Evolutionary conservation across 1,139 yeast species (phyloP).

Genomic region (Petasospora rhodanensis): DNA sequence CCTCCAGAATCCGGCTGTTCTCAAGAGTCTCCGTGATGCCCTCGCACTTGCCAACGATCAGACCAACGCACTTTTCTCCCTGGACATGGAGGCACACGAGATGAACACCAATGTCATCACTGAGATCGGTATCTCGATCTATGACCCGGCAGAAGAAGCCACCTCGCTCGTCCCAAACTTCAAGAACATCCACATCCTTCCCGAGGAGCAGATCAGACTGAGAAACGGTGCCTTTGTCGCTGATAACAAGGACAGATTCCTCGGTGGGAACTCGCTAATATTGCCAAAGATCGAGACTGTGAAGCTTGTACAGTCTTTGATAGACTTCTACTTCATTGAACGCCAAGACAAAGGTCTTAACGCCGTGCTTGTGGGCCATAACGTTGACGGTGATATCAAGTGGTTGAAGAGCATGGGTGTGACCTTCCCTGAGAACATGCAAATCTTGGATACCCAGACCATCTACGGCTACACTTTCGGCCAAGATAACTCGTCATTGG

Average conservation of each 20-base stretch:
- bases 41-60: conserved; percentile 26
- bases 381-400: conserved; percentile 54
- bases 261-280: conserved; percentile 45
- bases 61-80: conserved; percentile 40
- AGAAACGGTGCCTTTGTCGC: conserved; percentile 60
- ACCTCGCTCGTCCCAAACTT: conserved; percentile 36
- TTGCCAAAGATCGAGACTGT: conserved; percentile 18
- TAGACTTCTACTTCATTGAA: conserved; percentile 37
- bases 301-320: conserved; percentile 37
- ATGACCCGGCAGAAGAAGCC: conserved; percentile 45
- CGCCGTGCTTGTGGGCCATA: conserved; percentile 63
- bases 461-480: conserved; percentile 44
- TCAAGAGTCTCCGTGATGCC: conserved; percentile 9
- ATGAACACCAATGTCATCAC: conserved; percentile 41
- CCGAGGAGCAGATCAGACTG: conserved; percentile 42
- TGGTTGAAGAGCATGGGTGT: conserved; percentile 50
- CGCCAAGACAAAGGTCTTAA: conserved; percentile 16
- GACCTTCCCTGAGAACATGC: conserved; percentile 35
- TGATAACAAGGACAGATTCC: conserved; percentile 52
- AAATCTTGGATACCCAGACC: conserved; percentile 48
- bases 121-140: conserved; percentile 66
- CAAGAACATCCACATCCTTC: conserved; percentile 51
- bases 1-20: conserved; percentile 7
- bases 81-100: conserved; percentile 71
- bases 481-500: conserved; percentile 39